A percentile compares a stretch with the other conserved stretches of the same genome.
Evolutionary conservation across 1,284 basidiomycete genomes (phyloP).

Genomic region (Lignosus rhinocerotis): DNA sequence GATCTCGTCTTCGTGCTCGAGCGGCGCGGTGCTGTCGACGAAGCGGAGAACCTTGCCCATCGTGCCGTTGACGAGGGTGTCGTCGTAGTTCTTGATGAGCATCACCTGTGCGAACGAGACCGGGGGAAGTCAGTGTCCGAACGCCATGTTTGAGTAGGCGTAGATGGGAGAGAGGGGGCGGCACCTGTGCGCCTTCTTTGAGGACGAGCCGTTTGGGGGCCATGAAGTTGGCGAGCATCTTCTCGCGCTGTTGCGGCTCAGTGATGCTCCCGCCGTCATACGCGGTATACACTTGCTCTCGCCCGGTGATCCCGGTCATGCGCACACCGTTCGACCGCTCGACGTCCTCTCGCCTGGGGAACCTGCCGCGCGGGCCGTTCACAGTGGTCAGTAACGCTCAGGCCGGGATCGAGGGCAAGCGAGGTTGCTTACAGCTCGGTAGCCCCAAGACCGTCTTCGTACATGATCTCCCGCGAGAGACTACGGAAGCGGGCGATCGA

Average conservation of each 20-base stretch:
- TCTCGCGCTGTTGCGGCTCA: constrained; percentile 36
- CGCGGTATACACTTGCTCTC: constrained; percentile 40
- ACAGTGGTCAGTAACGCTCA: background rate
- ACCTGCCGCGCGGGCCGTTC: constrained; percentile 18
- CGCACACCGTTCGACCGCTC: constrained; percentile 73
- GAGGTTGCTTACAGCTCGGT: constrained; percentile 68
- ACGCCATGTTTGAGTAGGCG: background rate
- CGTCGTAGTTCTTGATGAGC: constrained; percentile 73
- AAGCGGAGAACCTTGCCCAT: constrained; percentile 75
- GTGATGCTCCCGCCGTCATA: constrained; percentile 50
- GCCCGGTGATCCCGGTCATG: constrained; percentile 42
- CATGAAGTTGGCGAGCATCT: constrained; percentile 40
- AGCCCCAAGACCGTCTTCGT: constrained; percentile 74
- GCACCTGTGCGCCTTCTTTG: constrained; percentile 33
- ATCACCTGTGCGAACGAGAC: constrained; percentile 33
- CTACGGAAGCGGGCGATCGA: constrained; percentile 64
- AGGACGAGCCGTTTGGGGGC: constrained; percentile 29
- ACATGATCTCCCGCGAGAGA: constrained; percentile 59
- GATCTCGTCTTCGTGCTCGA: constrained; percentile 31
- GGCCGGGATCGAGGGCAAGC: background rate
- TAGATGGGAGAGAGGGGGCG: background rate
- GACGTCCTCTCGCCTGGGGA: constrained; percentile 85
- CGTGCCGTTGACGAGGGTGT: constrained; percentile 80
- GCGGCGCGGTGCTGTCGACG: constrained; percentile 31
- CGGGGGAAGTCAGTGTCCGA: background rate